Conservation (phyloP, 331 rosid species). For the Arachis monticola region DNA sequence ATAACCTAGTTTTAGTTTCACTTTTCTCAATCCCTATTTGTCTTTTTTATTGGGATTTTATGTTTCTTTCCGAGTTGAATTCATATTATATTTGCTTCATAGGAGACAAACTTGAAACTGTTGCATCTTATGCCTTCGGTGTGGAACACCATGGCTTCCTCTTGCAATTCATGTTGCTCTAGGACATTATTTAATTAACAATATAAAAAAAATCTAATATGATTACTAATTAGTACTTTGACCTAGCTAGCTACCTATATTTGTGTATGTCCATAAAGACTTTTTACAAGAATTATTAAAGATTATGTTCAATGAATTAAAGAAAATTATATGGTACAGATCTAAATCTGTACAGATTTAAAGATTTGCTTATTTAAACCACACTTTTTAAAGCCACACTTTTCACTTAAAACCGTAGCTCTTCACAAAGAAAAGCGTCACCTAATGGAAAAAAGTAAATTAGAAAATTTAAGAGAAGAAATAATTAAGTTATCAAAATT, state of each 20-base stretch:
- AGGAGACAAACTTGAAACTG: constrained; percentile 71
- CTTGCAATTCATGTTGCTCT: background rate
- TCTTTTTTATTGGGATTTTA: constrained; percentile 52
- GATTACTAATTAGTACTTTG: background rate
- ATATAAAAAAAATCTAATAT: background rate
- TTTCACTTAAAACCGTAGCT: too few species aligned
- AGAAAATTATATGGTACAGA: too few species aligned
- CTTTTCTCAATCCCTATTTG: constrained; percentile 40
- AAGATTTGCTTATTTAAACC: too few species aligned
- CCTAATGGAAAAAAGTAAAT: too few species aligned
- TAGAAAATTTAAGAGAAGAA: too few species aligned
- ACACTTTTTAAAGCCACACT: too few species aligned
- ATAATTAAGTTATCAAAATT: too few species aligned
- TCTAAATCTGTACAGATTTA: too few species aligned
- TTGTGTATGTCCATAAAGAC: background rate
- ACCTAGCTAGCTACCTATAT: background rate
- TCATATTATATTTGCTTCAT: constrained; percentile 21
- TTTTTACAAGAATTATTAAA: background rate
- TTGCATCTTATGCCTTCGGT: constrained; percentile 63
- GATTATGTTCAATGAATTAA: background rate
- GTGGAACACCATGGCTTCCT: constrained; percentile 37
- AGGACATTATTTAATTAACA: background rate
- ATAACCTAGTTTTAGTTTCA: constrained; percentile 1
- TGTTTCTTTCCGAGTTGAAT: constrained; percentile 27
- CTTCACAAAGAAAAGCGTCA: too few species aligned